Base-by-base conservation (phyloP, 2,329 filamentous ascomycete species). In the Epichloe elymi region DNA sequence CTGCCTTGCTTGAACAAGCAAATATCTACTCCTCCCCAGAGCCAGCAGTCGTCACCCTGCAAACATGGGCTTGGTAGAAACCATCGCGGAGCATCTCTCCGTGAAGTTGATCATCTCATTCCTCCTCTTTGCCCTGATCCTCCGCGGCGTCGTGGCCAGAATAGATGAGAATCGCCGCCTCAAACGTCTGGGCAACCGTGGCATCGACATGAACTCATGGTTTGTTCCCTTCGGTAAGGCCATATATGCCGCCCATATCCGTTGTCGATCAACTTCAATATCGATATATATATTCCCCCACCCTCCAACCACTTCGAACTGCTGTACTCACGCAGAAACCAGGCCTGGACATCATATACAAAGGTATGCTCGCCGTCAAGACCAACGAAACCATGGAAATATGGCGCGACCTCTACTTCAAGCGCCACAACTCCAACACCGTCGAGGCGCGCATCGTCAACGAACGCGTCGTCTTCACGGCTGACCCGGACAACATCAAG, bases 321-420 rank as follows among this genome's bases (percentile, higher is more conserved):
- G 3, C 14, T 20, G 7, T 44, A 33, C 39, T 45, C n/a, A 51
- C 38, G 14, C 10, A 43, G 26, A 5, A 38, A 17, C 2, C 26
- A 65, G 85, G 83, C 45, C 56, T 90, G 41, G 84, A 86, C 56
- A 71, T 88, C 53, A 67, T 89, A 35, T 72, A 69, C 58, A 62
- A 67, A n/a, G 74, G 76, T n/a, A 60, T 88, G 43, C 65, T 65
- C 33, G 68, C 76, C 44, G 74, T 75, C 7, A 64, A 72, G 46
- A 61, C 66, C 0, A 68, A 88, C 60, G 65, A 71, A 44, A 82
- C 82, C 54, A 69, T 83, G 33, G 73, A 82, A 44, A 70, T 78
- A 54, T 94, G 86, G 83, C 57, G 69, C 7, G 53, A 65, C 2
- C 65, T 74, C 49, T 77, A 89, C 59, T 59, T 59, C 17, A 46